Percentiles rank a stretch among this genome's conserved stretches.
Conservation (phyloP, 805 yeast species). For the Tetrapisispora pingtungensis region DNA sequence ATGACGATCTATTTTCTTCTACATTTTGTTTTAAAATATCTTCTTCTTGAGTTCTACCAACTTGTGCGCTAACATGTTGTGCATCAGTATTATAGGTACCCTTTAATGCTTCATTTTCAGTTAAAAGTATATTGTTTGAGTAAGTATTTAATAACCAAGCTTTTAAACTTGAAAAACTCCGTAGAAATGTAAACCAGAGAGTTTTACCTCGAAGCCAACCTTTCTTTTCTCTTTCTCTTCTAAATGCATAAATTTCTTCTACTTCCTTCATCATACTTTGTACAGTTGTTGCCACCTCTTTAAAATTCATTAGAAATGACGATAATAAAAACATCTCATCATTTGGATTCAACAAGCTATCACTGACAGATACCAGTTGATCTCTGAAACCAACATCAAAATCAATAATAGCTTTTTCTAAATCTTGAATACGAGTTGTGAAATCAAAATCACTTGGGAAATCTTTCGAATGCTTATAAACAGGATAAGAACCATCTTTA, state of each 20-base stretch:
- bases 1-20: not conserved
- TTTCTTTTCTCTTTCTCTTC: conserved; percentile 27
- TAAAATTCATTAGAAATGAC: conserved; percentile 39
- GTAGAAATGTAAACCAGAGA: conserved; percentile 36
- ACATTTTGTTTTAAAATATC: conserved; percentile 19
- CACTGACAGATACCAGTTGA: conserved; percentile 17
- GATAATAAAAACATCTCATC: conserved; percentile 43
- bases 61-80: not conserved
- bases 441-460: conserved; percentile 21
- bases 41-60: conserved; percentile 20
- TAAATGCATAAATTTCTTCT: conserved; percentile 22
- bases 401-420: conserved; percentile 27
- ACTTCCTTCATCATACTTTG: conserved; percentile 27
- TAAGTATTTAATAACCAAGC: conserved; percentile 25
- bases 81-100: conserved; percentile 15
- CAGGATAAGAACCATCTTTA: conserved; percentile 8
- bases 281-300: conserved; percentile 30
- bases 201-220: conserved; percentile 31
- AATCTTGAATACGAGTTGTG: conserved; percentile 13
- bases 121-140: conserved; percentile 15
- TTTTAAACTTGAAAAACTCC: conserved; percentile 27
- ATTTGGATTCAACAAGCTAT: conserved; percentile 33
- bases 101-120: conserved; percentile 31
- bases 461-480: conserved; percentile 10
- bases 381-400: conserved; percentile 30